phyloP scores from a whole-genome alignment of 2,329 filamentous ascomycete species.

The Pseudopyricularia javanii region DNA sequence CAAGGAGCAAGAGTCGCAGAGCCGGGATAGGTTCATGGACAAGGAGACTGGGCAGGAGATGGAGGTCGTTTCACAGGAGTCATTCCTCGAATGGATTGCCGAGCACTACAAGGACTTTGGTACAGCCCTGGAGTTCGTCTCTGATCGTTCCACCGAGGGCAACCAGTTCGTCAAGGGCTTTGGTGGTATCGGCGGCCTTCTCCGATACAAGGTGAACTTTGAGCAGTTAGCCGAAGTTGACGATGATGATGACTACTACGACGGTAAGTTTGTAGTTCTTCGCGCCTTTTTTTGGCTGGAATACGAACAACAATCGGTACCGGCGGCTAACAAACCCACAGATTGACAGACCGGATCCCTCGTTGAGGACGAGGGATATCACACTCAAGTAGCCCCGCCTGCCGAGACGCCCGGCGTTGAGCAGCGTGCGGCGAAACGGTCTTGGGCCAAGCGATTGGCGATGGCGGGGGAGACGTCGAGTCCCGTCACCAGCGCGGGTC shows the following conservation, averaged over 20 bases:
- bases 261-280: constrained; percentile 26
- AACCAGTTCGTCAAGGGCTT: constrained; percentile 99
- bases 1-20: constrained; percentile 64
- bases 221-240: constrained; percentile 89
- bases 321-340: constrained; percentile 15
- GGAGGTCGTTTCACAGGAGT: constrained; percentile 77
- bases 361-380: constrained; percentile 70
- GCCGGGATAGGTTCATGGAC: constrained; percentile 83
- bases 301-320: background rate
- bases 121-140: constrained; percentile 91
- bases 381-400: constrained; percentile 42
- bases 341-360: constrained; percentile 88
- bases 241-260: constrained; percentile 89
- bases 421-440: constrained; percentile 12
- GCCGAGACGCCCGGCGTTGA: background rate
- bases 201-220: constrained; percentile 99
- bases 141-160: constrained; percentile 91
- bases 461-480: constrained; percentile 30
- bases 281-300: background rate
- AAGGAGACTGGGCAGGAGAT: constrained; percentile 94
- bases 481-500: constrained; percentile 28
- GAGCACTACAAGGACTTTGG: constrained; percentile 98
- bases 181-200: constrained; percentile 91
- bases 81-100: constrained; percentile 98
- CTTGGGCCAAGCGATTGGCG: constrained; percentile 30